Evolutionary conservation across 1,284 basidiomycete genomes (phyloP).

Genomic region (Mycena citricolor): DNA sequence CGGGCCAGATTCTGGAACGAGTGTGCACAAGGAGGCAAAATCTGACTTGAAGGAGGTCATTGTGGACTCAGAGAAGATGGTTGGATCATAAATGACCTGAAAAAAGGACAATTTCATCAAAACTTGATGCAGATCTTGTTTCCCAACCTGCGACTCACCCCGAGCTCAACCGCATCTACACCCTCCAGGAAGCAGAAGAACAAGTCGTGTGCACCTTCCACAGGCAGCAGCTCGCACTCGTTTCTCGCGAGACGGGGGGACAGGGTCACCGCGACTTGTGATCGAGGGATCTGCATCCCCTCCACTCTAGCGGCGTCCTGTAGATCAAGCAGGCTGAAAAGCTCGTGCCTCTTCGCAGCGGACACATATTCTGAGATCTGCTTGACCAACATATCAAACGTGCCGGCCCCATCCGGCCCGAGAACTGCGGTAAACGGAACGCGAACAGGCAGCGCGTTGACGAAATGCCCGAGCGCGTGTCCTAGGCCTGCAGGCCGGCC

Average conservation of each 20-base stretch:
- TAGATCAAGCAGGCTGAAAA: not conserved
- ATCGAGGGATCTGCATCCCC: not conserved
- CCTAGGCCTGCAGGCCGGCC: not conserved
- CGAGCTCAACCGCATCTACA: not conserved
- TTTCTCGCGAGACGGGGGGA: not conserved
- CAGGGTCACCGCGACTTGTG: conserved; percentile 1
- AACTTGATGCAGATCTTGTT: too few relatives aligned
- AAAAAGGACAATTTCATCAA: not conserved
- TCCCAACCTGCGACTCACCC: not conserved
- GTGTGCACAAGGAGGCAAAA: not conserved
- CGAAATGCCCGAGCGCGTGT: not conserved
- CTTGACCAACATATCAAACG: not conserved
- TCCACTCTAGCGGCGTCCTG: not conserved
- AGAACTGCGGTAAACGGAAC: not conserved
- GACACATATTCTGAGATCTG: not conserved
- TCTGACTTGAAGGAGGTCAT: not conserved
- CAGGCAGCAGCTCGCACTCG: not conserved
- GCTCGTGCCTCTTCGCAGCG: not conserved
- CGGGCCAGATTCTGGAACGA: not conserved
- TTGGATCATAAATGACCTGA: conserved; percentile 1
- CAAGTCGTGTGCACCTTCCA: not conserved
- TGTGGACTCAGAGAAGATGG: not conserved
- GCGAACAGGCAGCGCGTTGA: not conserved
- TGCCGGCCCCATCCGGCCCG: not conserved
- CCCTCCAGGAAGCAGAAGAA: conserved; percentile 2